Conservation (phyloP, 2,329 filamentous ascomycete genomes). For the Epichloe coenophiala region DNA sequence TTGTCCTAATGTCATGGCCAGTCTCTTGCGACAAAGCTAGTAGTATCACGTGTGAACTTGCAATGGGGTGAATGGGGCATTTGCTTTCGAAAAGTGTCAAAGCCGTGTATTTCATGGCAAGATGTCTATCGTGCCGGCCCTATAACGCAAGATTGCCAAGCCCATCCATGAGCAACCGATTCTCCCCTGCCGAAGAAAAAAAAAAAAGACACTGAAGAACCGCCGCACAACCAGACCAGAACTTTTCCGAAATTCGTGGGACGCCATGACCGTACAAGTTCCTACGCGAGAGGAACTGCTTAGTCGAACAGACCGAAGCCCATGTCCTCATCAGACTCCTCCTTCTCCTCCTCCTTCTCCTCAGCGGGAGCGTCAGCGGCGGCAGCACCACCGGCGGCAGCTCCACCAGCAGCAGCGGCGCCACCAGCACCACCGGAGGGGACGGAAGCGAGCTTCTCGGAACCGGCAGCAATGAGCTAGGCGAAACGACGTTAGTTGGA, state of each 20-base stretch:
- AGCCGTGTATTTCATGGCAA: conserved; percentile 18
- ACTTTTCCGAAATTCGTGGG: conserved; percentile 21
- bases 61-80: neutral
- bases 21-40: too few relatives aligned
- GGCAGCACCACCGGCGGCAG: conserved; percentile 51
- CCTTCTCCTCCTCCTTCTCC: conserved; percentile 73
- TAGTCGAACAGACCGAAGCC: conserved; percentile 67
- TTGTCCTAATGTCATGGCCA: too few relatives aligned
- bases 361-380: conserved; percentile 40
- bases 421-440: conserved; percentile 78
- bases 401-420: conserved; percentile 52
- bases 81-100: conserved; percentile 13
- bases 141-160: conserved; percentile 13
- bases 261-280: conserved; percentile 17
- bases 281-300: conserved; percentile 23
- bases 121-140: conserved; percentile 14
- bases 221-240: conserved; percentile 18
- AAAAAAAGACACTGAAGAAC: conserved; percentile 15
- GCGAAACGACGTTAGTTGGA: conserved; percentile 7
- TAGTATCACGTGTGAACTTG: too few relatives aligned
- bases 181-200: conserved; percentile 15
- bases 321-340: conserved; percentile 64
- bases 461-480: conserved; percentile 83
- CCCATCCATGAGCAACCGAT: conserved; percentile 19
- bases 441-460: conserved; percentile 91